Base-by-base conservation (phyloP, 148 eudicot genomes). In the Camellia sinensis region DNA sequence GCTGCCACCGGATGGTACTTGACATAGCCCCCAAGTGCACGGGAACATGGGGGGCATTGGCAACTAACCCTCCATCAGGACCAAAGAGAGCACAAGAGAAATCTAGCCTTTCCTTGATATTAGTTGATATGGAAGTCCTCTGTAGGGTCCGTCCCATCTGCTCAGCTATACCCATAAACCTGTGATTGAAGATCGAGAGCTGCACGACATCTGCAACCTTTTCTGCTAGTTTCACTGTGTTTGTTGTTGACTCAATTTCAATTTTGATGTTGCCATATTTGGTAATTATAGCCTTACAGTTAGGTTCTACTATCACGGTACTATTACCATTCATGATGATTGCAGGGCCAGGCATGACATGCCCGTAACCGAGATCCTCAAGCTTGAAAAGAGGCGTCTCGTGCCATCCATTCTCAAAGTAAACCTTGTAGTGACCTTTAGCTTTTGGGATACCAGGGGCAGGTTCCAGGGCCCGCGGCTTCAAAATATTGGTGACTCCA, bases 21-120 rank as follows among this genome's bases (percentile, higher is more conserved):
- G 99, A 94, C 99, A 96, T 96, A 71, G 99, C 99, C 52, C 99
- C 99, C 73, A 96, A 87, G 86, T 96, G 99, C 22, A 96, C 99
- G 0, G 99, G 99, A 79, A 96, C 99, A 86, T 96, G 99, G 46
- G 99, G 99, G 46, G 99, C 99, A 85, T 96, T 96, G 40, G 99
- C 99, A 7, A 96, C 99, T 53, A 96, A 86, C 12, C 99, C 99
- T 29, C 98, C 98, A 81, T 92, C 91, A 56, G 99, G 99, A 79
- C 91, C 97, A 79, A 96, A 96, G 72, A 96, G 94, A 67, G 99
- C 99, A 83, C 99, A 96, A 15, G 99, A 96, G 80, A 96, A 96
- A 83, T 96, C 99, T 15, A 96, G 86, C 43, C 98, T 84, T 83
- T 96, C 99, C 82, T 96, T 96, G 19, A 96, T 96, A 82, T 96